phyloP scores from a whole-genome alignment of 2,329 filamentous ascomycete species.

The Aspergillus melleus region DNA sequence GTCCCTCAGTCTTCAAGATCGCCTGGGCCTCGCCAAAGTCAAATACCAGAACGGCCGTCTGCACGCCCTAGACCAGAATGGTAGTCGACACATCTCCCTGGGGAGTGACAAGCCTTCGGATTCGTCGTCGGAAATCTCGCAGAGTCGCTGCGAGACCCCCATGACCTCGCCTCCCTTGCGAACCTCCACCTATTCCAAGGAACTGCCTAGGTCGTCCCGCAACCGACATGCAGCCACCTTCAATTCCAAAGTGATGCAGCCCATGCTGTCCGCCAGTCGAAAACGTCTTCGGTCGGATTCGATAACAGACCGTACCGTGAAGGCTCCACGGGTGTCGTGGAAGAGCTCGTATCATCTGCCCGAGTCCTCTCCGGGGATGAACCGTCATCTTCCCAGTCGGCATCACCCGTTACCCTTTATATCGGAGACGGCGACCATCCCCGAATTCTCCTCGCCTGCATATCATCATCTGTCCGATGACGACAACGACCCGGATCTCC shows the following conservation, averaged over 20 bases:
- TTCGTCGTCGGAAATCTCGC: slow-evolving; percentile 81
- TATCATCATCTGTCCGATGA: slow-evolving; percentile 56
- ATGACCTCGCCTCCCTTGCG: slow-evolving; percentile 84
- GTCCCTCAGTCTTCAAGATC: slow-evolving; percentile 87
- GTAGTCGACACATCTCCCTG: slow-evolving; percentile 64
- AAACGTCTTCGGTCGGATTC: slow-evolving; percentile 73
- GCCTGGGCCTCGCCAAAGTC: slow-evolving; percentile 92
- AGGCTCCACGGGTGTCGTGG: slow-evolving; percentile 66
- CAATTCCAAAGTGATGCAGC: slow-evolving; percentile 44
- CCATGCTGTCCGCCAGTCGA: slow-evolving; percentile 52
- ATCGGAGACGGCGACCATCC: slow-evolving; percentile 67
- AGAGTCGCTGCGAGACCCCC: slow-evolving; percentile 48
- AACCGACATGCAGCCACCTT: slow-evolving; percentile 47
- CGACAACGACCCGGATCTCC: slow-evolving; percentile 80
- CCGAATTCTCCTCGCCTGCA: slow-evolving; percentile 58
- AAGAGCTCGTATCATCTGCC: slow-evolving; percentile 74
- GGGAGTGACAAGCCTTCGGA: slow-evolving; percentile 77
- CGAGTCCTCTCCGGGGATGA: slow-evolving; percentile 83
- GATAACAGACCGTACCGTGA: slow-evolving; percentile 55
- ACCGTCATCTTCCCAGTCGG: slow-evolving; percentile 72
- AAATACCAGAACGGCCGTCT: slow-evolving; percentile 97
- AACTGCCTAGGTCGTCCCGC: slow-evolving; percentile 60
- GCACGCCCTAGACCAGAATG: slow-evolving; percentile 73
- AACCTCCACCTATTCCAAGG: slow-evolving; percentile 80
- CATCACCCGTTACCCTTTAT: slow-evolving; percentile 78